Evolutionary conservation across 2,329 filamentous ascomycete species (phyloP).

Genomic region (Teratosphaeria destructans): DNA sequence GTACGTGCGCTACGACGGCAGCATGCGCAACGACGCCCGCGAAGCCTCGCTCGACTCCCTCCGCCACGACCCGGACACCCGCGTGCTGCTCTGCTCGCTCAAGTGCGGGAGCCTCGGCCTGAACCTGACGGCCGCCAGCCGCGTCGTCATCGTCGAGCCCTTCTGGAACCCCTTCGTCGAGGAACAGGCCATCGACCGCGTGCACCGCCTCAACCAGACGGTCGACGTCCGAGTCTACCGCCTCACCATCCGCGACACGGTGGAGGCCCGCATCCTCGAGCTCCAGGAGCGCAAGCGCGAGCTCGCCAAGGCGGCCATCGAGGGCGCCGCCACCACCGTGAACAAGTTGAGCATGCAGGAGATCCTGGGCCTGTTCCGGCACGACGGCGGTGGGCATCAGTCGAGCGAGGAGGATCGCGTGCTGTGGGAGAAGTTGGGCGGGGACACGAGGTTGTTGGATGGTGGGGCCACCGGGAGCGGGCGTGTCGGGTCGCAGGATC

Average conservation of each 20-base stretch:
- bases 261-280: conserved; percentile 90
- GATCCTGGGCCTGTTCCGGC: conserved; percentile 80
- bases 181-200: conserved; percentile 96
- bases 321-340: conserved; percentile 54
- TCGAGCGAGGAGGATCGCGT: conserved; percentile 31
- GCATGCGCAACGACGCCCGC: conserved; percentile 86
- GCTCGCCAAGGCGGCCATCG: conserved; percentile 84
- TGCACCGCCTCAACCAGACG: conserved; percentile 95
- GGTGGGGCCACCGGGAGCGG: conserved; percentile 4
- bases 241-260: conserved; percentile 72
- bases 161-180: conserved; percentile 99
- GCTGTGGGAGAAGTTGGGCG: conserved; percentile 26
- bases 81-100: conserved; percentile 82
- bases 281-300: conserved; percentile 89
- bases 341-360: conserved; percentile 87
- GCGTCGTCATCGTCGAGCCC: conserved; percentile 90
- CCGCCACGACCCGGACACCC: conserved; percentile 61
- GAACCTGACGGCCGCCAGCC: conserved; percentile 85
- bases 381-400: conserved; percentile 41
- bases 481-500: conserved; percentile 1
- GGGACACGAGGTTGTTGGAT: conserved; percentile 27
- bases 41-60: conserved; percentile 75
- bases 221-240: conserved; percentile 93
- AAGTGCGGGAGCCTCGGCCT: conserved; percentile 89
- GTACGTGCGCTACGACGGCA: conserved; percentile 85